Conservation (phyloP, 352 stramenopile species). For the Plasmopara muralis region DNA sequence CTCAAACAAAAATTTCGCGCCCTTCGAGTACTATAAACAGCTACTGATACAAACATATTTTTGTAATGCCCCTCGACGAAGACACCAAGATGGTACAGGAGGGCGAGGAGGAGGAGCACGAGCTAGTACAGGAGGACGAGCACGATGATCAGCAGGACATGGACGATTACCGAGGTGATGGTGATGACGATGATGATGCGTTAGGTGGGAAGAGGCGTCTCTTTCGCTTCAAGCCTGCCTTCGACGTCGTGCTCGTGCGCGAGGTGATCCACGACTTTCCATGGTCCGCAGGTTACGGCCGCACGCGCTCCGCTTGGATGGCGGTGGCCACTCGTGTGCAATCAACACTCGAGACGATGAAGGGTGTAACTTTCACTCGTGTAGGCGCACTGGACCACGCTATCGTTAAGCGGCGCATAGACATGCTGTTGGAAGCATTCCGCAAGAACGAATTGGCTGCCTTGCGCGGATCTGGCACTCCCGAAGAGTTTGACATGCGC, state of each 20-base stretch:
- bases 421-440: constrained; percentile 34
- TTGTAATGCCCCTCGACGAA: background rate
- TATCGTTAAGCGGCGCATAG: constrained; percentile 33
- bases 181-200: constrained; percentile 19
- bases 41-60: no score
- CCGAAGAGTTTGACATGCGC: constrained; percentile 33
- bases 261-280: constrained; percentile 38
- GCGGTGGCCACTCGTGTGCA: constrained; percentile 26
- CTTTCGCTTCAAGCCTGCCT: constrained; percentile 34
- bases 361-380: constrained; percentile 16
- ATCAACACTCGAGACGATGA: constrained; percentile 18
- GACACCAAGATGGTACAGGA: constrained; percentile 18
- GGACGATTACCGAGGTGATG: constrained; percentile 19
- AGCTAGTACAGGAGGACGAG: constrained; percentile 6
- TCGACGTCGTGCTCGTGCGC: constrained; percentile 32
- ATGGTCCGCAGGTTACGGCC: constrained; percentile 35
- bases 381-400: constrained; percentile 26
- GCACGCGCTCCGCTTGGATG: constrained; percentile 36
- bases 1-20: no score
- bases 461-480: constrained; percentile 24
- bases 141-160: constrained; percentile 12
- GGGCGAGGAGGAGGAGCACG: no score
- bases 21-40: no score
- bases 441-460: constrained; percentile 33
- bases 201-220: constrained; percentile 24